Evolutionary conservation across 352 stramenopile genomes (phyloP).

Genomic region (Phytophthora rubi): DNA sequence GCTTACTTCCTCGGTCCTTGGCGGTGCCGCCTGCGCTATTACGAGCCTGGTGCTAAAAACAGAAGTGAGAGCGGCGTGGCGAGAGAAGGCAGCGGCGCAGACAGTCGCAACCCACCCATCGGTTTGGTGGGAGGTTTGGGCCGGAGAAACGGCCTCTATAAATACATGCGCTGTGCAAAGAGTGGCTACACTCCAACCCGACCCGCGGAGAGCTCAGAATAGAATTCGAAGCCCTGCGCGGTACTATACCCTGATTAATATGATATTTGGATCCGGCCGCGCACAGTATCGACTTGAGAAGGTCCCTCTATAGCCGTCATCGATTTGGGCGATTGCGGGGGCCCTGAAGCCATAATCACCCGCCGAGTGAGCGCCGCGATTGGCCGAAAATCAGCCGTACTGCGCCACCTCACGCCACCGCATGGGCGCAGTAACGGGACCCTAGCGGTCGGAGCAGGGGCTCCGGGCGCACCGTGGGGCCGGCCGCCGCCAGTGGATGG

Average conservation of each 20-base stretch:
- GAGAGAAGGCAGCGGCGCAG: conserved; percentile 16
- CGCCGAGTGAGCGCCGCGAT: too few relatives aligned
- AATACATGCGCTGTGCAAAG: background rate
- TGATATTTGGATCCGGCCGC: background rate
- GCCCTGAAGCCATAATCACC: conserved; percentile 20
- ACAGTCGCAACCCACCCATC: conserved; percentile 27
- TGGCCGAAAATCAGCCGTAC: background rate
- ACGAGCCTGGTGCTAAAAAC: conserved; percentile 33
- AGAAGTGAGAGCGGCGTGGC: conserved; percentile 29
- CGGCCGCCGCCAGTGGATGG: background rate
- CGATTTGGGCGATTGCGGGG: conserved; percentile 26
- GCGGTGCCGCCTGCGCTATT: conserved; percentile 13
- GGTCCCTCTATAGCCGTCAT: conserved; percentile 10
- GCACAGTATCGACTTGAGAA: background rate
- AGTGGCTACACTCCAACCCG: background rate
- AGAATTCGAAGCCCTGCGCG: conserved; percentile 1
- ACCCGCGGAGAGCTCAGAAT: background rate
- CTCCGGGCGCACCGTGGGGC: background rate
- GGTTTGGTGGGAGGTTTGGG: conserved; percentile 1
- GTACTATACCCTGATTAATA: background rate
- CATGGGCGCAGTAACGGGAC: conserved; percentile 20
- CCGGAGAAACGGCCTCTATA: conserved; percentile 6
- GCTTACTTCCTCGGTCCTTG: conserved; percentile 22
- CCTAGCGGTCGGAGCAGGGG: background rate
- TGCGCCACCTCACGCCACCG: conserved; percentile 5